Percentiles rank a stretch among this genome's conserved stretches.
Conservation (phyloP, 2,329 filamentous ascomycete species). For the Huntiella moniliformis region DNA sequence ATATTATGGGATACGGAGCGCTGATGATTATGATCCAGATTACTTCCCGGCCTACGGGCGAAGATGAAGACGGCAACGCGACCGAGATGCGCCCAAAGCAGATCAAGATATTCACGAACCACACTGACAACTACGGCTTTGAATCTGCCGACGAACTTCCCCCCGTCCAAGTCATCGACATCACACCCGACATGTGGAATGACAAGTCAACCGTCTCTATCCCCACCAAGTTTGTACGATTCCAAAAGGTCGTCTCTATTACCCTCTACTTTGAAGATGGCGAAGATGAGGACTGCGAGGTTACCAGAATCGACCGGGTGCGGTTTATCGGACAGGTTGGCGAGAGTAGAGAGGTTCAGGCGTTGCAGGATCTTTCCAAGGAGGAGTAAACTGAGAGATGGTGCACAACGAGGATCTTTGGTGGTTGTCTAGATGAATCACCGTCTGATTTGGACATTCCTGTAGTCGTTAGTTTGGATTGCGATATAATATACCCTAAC, state of each 20-base stretch:
- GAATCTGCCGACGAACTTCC: slow-evolving; percentile 80
- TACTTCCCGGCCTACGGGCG: slow-evolving; percentile 49
- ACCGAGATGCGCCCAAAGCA: slow-evolving; percentile 70
- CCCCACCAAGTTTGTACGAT: slow-evolving; percentile 79
- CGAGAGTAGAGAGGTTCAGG: slow-evolving; percentile 82
- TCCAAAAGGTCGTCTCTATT: slow-evolving; percentile 78
- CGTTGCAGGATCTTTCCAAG: slow-evolving; percentile 64
- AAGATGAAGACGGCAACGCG: slow-evolving; percentile 40
- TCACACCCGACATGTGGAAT: slow-evolving; percentile 67
- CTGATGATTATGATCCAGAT: slow-evolving; percentile 36
- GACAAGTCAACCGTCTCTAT: slow-evolving; percentile 54
- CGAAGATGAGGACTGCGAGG: slow-evolving; percentile 52
- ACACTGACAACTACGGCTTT: slow-evolving; percentile 78
- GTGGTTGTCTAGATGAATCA: no score
- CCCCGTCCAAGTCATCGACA: slow-evolving; percentile 60
- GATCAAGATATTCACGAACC: slow-evolving; percentile 74
- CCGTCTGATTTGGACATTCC: no score
- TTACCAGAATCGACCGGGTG: slow-evolving; percentile 64
- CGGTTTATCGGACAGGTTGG: slow-evolving; percentile 74
- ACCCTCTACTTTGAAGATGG: slow-evolving; percentile 81
- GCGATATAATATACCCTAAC: background rate
- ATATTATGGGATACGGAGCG: background rate
- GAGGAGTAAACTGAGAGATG: slow-evolving; percentile 32
- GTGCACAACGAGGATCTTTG: no score
- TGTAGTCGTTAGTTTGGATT: no score